Conservation (phyloP, 208 protist genomes). For the Acanthamoeba triangularis region DNA sequence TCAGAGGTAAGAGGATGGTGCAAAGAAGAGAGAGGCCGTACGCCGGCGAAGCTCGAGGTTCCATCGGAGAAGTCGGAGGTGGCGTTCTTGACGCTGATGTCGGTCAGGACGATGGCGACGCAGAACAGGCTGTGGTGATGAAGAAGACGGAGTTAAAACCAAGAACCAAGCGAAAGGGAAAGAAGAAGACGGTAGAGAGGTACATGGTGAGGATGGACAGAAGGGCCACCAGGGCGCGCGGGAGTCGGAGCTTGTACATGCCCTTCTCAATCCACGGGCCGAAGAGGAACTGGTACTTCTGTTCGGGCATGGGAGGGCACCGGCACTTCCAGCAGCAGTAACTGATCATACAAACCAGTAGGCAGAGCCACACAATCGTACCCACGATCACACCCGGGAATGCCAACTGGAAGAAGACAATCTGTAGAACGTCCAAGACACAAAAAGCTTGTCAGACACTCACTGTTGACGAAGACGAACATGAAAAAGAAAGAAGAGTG, state of each 20-base stretch:
- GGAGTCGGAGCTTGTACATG: slow-evolving; percentile 69
- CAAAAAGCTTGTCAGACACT: not conserved
- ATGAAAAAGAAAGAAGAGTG: not conserved
- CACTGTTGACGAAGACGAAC: not conserved
- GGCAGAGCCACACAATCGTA: slow-evolving; percentile 36
- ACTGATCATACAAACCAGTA: slow-evolving; percentile 40
- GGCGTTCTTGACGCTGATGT: slow-evolving; percentile 35
- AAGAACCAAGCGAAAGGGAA: not conserved
- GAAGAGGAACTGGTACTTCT: slow-evolving; percentile 72
- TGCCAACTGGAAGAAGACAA: slow-evolving; percentile 52
- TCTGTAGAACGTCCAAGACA: not conserved
- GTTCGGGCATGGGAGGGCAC: slow-evolving; percentile 41
- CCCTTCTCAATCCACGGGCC: slow-evolving; percentile 68
- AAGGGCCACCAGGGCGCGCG: slow-evolving; percentile 11
- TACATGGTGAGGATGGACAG: slow-evolving; percentile 44
- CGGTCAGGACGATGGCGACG: slow-evolving; percentile 56
- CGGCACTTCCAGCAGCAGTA: slow-evolving; percentile 67
- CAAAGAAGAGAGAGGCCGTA: not conserved
- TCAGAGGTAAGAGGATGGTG: not conserved
- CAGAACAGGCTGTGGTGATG: not conserved
- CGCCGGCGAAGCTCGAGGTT: not conserved
- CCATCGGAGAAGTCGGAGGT: slow-evolving; percentile 6
- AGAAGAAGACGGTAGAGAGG: not conserved
- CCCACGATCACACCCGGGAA: slow-evolving; percentile 31
- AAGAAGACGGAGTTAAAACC: not conserved